Base-by-base conservation (phyloP, 2,329 filamentous ascomycete genomes). In the Aspergillus uvarum region DNA sequence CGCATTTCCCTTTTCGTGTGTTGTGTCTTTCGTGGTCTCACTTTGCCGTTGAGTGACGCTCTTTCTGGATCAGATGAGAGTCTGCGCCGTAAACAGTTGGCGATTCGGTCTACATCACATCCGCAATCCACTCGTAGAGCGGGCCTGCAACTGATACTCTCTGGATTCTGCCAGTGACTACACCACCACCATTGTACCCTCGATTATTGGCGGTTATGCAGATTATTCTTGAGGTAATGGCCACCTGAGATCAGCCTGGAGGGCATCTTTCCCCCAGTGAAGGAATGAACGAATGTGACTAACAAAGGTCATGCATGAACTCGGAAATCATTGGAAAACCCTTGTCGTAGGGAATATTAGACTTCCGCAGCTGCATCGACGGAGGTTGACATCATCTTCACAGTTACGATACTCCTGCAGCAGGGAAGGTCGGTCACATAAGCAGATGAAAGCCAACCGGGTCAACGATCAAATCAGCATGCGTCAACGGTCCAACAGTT, bases 161-260 rank as follows among this genome's bases (percentile, higher is more conserved):
- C 63, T 24, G 49, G 31, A 59, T 47, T 56, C 48, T 54, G n/a
- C 57, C 54, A 31, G n/a, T 32, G 59, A 52, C 63, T 59, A 29
- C 26, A 29, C 26, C 26, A 29, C 7, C 26, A 29, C 26, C 1
- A 2, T 8, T 57, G 65, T 70, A 70, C 68, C 68, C 68, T 56
- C 53, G 56, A 58, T 59, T 53, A 65, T 69, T 68, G 66, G 68
- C 65, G 67, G 66, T 64, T 65, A 67, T 66, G 69, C 66, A 70
- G 67, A 68, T 70, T 66, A 68, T 57, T 63, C 57, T 54, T 54
- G 62, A 62, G 60, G 59, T 61, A 58, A 62, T 58, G 57, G 51
- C 59, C 59, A 56, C 60, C 54, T 54, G 55, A 54, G 51, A 56
- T 61, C 50, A 58, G 63, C 59, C 63, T 65, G 58, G 53, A 55